Percentiles rank a stretch among this genome's conserved stretches.
Evolutionary conservation across 805 yeast species (phyloP).

Genomic region (Starmera caribaea): DNA sequence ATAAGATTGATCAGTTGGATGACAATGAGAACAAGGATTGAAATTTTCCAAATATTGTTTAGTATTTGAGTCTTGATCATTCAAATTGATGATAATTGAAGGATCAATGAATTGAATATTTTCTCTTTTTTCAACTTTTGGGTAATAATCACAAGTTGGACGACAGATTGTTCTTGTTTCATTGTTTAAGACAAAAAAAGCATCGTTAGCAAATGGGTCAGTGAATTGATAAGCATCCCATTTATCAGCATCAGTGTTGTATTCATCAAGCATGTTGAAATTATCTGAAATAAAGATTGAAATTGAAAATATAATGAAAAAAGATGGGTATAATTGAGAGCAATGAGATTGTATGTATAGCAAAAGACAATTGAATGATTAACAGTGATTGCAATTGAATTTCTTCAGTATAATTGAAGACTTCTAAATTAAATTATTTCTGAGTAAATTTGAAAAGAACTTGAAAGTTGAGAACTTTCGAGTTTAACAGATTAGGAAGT

Average conservation of each 20-base stretch:
- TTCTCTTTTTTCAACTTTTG: constrained; percentile 25
- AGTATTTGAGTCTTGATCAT: constrained; percentile 20
- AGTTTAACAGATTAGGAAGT: too few relatives aligned
- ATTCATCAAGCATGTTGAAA: background rate
- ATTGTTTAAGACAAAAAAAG: constrained; percentile 43
- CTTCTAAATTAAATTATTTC: too few relatives aligned
- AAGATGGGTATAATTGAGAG: too few relatives aligned
- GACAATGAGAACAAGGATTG: constrained; percentile 44
- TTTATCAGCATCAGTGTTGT: constrained; percentile 18
- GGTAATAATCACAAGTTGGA: constrained; percentile 53
- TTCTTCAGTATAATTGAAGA: too few relatives aligned
- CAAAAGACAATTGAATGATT: too few relatives aligned
- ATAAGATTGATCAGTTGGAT: constrained; percentile 30
- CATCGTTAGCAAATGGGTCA: constrained; percentile 56
- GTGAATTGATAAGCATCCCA: constrained; percentile 59
- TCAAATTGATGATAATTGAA: too few relatives aligned
- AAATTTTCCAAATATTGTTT: constrained; percentile 35
- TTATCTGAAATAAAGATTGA: too few relatives aligned
- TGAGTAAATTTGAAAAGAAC: too few relatives aligned
- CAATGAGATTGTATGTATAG: too few relatives aligned
- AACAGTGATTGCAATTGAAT: too few relatives aligned
- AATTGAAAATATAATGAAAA: too few relatives aligned
- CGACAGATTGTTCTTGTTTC: constrained; percentile 41
- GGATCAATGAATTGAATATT: constrained; percentile 35
- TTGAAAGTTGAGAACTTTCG: too few relatives aligned